Percentiles rank a stretch among this genome's conserved stretches.
Evolutionary conservation across 495 filamentous ascomycete genomes (phyloP).

Genomic region (Penicillium lagena): DNA sequence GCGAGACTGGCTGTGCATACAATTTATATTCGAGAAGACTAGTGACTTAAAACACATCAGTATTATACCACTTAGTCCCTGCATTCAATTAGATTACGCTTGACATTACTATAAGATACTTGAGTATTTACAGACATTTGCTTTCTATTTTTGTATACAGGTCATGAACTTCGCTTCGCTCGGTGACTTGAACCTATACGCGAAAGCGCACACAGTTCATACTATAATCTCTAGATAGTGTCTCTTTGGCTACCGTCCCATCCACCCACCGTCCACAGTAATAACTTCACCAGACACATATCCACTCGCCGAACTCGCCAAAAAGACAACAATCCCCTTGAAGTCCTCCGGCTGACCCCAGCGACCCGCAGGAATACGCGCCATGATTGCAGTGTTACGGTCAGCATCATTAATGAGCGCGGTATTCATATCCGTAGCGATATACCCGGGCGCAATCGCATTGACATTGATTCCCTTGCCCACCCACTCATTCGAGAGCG

Average conservation of each 20-base stretch:
- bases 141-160: too few relatives aligned
- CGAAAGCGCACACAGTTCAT: too few relatives aligned
- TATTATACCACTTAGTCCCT: too few relatives aligned
- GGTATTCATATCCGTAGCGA: slow-evolving; percentile 88
- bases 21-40: too few relatives aligned
- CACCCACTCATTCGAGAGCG: slow-evolving; percentile 83
- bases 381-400: slow-evolving; percentile 66
- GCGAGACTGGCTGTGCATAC: too few relatives aligned
- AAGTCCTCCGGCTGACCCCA: slow-evolving; percentile 90
- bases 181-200: too few relatives aligned
- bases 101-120: too few relatives aligned
- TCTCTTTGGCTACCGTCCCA: slow-evolving; percentile 58
- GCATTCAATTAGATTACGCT: too few relatives aligned
- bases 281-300: slow-evolving; percentile 81
- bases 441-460: slow-evolving; percentile 74
- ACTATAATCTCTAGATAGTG: too few relatives aligned
- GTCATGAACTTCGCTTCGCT: too few relatives aligned
- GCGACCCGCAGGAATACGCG: slow-evolving; percentile 75
- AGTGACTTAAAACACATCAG: too few relatives aligned
- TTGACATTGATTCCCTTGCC: slow-evolving; percentile 72
- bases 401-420: slow-evolving; percentile 69
- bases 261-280: slow-evolving; percentile 90
- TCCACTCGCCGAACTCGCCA: slow-evolving; percentile 66
- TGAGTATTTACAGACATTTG: too few relatives aligned
- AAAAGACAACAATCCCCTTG: slow-evolving; percentile 73